Conservation (phyloP, 2,329 filamentous ascomycete genomes). For the Decorospora gaudefroyi region DNA sequence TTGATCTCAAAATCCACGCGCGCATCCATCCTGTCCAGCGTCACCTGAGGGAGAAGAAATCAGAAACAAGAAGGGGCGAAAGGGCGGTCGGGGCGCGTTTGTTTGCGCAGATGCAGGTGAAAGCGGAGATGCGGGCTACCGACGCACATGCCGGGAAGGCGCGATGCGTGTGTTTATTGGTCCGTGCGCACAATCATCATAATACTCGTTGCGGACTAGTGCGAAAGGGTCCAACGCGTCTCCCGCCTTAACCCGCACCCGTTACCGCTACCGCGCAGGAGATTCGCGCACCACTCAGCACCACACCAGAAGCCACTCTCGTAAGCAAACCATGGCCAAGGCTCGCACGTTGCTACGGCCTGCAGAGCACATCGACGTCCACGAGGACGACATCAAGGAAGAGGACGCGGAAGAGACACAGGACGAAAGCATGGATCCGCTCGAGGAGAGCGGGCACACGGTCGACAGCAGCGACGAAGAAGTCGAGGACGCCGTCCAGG, state of each 20-base stretch:
- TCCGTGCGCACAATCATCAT: conserved; percentile 15
- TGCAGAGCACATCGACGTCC: conserved; percentile 34
- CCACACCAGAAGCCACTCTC: conserved; percentile 17
- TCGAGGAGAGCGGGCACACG: conserved; percentile 57
- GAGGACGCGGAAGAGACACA: conserved; percentile 49
- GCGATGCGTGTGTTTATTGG: conserved; percentile 29
- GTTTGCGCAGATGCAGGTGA: conserved; percentile 18
- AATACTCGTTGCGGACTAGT: conserved; percentile 22
- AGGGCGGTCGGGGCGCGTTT: conserved; percentile 18
- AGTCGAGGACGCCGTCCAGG: conserved; percentile 70
- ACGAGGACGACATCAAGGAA: conserved; percentile 39
- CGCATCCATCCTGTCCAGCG: conserved; percentile 63
- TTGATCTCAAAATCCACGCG: conserved; percentile 89
- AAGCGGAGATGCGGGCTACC: conserved; percentile 21
- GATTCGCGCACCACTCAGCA: conserved; percentile 12
- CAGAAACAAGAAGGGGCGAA: conserved; percentile 24
- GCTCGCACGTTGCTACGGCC: conserved; percentile 35
- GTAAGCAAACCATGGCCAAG: conserved; percentile 38
- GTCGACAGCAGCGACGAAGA: conserved; percentile 58
- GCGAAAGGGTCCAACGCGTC: conserved; percentile 17
- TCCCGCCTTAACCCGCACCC: no score
- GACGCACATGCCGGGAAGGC: conserved; percentile 20
- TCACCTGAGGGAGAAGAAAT: conserved; percentile 18
- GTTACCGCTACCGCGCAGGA: conserved; percentile 12
- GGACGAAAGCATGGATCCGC: conserved; percentile 56